phyloP scores from a whole-genome alignment of 2,329 filamentous ascomycete genomes.

The Microcyclospora pomicola region DNA sequence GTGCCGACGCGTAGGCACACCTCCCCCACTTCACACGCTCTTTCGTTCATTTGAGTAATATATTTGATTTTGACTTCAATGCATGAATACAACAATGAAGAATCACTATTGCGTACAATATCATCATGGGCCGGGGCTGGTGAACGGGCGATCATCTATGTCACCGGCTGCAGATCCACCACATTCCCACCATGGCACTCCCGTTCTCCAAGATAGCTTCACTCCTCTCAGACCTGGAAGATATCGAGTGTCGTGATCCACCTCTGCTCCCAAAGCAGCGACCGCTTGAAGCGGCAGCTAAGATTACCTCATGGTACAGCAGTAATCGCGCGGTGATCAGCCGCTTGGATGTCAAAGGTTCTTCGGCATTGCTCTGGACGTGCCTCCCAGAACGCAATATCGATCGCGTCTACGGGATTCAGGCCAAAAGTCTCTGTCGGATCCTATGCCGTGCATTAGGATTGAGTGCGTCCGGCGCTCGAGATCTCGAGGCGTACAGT shows the following conservation, averaged over 20 bases:
- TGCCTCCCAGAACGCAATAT: conserved; percentile 62
- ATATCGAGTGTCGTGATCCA: conserved; percentile 28
- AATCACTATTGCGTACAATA: no score
- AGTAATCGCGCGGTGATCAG: conserved; percentile 46
- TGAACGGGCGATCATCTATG: no score
- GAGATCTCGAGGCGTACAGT: conserved; percentile 50
- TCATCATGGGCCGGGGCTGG: no score
- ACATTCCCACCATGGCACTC: conserved; percentile 42
- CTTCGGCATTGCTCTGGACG: conserved; percentile 56
- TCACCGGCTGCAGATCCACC: background rate
- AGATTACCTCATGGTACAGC: conserved; percentile 54
- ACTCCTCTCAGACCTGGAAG: conserved; percentile 55
- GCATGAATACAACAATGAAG: no score
- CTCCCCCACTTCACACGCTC: no score
- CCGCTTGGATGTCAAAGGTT: conserved; percentile 38
- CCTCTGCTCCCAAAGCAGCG: conserved; percentile 23
- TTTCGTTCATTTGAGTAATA: no score
- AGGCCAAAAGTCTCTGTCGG: conserved; percentile 46
- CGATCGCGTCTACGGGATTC: conserved; percentile 64
- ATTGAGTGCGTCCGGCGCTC: conserved; percentile 47
- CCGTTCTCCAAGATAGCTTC: conserved; percentile 59
- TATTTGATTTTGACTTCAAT: no score
- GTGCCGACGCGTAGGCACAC: no score
- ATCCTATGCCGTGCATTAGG: conserved; percentile 55
- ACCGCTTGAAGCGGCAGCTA: conserved; percentile 17